These are phyloP conservation scores for Mortierella sp. DNA, from an alignment of 371 early-diverging fungal species.

Conservation along the genomic window DNA sequence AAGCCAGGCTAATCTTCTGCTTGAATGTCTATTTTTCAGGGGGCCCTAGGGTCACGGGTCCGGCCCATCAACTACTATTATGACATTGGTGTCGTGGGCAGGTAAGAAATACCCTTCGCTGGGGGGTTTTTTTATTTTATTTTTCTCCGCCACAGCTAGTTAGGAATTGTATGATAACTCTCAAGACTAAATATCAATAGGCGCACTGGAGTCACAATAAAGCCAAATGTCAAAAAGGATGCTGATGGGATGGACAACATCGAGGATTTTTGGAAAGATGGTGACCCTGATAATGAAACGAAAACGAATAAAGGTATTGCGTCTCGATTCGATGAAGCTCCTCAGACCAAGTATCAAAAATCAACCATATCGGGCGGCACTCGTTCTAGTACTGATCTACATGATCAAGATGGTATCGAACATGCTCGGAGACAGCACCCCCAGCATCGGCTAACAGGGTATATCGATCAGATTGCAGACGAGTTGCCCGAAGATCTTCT, in stretches of 20 bases:
- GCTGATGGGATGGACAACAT: constrained; percentile 35
- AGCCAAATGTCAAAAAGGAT: constrained; percentile 27
- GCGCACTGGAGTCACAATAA: constrained; percentile 21
- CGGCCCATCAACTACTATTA: constrained; percentile 8
- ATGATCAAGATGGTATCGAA: background rate
- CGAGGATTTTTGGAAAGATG: constrained; percentile 33
- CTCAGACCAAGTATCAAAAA: background rate
- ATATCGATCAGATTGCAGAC: background rate
- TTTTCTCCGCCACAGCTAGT: too few relatives aligned
- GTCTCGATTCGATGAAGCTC: background rate
- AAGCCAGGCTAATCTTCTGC: background rate
- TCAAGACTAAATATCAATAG: background rate
- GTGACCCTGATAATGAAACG: background rate
- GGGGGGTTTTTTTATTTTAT: background rate
- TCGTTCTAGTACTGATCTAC: background rate
- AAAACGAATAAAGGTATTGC: background rate
- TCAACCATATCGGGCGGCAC: background rate
- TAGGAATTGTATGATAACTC: too few relatives aligned
- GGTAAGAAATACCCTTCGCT: background rate
- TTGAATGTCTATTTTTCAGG: background rate
- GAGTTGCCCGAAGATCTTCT: background rate
- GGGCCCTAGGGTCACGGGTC: background rate
- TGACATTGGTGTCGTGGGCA: constrained; percentile 28
- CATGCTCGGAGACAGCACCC: background rate
- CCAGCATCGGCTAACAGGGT: background rate